Base-by-base conservation (phyloP, 1,284 basidiomycete genomes). In the Agroathelia rolfsii region DNA sequence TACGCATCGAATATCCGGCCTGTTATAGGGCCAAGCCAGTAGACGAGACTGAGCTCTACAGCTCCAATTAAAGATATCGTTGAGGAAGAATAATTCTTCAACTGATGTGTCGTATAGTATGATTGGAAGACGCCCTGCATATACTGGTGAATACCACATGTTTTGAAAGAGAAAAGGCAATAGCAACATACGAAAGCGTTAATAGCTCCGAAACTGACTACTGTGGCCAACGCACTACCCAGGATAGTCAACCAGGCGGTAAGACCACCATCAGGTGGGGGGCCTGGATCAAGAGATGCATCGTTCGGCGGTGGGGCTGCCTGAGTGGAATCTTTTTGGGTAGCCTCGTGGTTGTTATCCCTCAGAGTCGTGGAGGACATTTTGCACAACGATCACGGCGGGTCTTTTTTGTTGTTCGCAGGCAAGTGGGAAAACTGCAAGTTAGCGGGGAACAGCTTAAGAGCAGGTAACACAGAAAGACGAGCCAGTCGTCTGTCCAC, bases 51-150 rank as follows among this genome's bases (percentile, higher is more conserved):
- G 2, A 69, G 41, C 38, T 67, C 65, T 23, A 67, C 33, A 7
- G 66, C 60, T 6, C 66, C 65, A 37, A 69, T 67, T 58, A 64
- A 64, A 3, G 66, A 58, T 41, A 67, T 68, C 10, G 47, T 56
- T 9, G 62, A 66, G 3, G 50, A 13, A 33, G 51, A 46, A 35
- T 41, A 30, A 32, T 43, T 41, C 3, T 45, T 37, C 10, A 66
- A 51, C 33, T 66, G 56, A 36, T 63, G 55, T 12, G 47, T 49
- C 12, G 55, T 53, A 38, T 66, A 68, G 55, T 59, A 66, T 19
- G 55, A 44, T 41, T 67, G 65, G 36, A 61, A 66, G 10, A 57
- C 52, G 6, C 58, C 58, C 52, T 58, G 36, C n/a, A 8, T 22
- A 23, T 24, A 9, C 11, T 5, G 7, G 12, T 5, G 14, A 15